phyloP scores from a whole-genome alignment of 2,329 filamentous ascomycete genomes.

The Phyllosticta citrichinensis region DNA sequence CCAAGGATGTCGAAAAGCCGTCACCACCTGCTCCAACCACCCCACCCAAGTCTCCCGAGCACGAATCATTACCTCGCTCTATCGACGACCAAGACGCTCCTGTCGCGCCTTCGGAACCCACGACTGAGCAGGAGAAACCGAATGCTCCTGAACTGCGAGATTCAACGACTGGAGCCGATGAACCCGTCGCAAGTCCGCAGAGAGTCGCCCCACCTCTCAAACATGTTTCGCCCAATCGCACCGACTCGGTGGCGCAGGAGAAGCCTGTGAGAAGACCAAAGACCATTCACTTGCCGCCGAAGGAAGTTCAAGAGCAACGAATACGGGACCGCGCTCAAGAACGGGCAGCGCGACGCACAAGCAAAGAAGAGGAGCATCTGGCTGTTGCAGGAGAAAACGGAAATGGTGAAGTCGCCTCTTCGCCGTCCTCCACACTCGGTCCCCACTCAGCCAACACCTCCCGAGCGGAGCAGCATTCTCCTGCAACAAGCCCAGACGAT shows the following conservation, averaged over 20 bases:
- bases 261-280: constrained; percentile 16
- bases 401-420: constrained; percentile 30
- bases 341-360: constrained; percentile 25
- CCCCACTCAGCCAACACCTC: constrained; percentile 66
- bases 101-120: constrained; percentile 9
- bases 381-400: constrained; percentile 14
- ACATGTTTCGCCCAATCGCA: constrained; percentile 19
- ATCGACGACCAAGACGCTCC: constrained; percentile 15
- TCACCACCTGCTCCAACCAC: constrained; percentile 11
- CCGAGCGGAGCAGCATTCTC: constrained; percentile 55
- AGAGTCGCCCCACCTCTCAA: neutral
- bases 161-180: neutral
- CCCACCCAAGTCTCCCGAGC: constrained; percentile 10
- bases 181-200: neutral
- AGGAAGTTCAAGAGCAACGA: constrained; percentile 40
- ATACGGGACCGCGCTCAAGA: constrained; percentile 32
- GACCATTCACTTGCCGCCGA: constrained; percentile 38
- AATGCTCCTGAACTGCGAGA: neutral
- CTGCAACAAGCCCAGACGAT: constrained; percentile 63
- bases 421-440: constrained; percentile 55
- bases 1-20: constrained; percentile 13
- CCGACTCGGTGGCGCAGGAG: constrained; percentile 15
- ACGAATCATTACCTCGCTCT: constrained; percentile 8
- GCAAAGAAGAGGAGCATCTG: constrained; percentile 29
- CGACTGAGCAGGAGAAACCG: neutral